Conservation (phyloP, 805 yeast species). For the Teunomyces gatunensis region DNA sequence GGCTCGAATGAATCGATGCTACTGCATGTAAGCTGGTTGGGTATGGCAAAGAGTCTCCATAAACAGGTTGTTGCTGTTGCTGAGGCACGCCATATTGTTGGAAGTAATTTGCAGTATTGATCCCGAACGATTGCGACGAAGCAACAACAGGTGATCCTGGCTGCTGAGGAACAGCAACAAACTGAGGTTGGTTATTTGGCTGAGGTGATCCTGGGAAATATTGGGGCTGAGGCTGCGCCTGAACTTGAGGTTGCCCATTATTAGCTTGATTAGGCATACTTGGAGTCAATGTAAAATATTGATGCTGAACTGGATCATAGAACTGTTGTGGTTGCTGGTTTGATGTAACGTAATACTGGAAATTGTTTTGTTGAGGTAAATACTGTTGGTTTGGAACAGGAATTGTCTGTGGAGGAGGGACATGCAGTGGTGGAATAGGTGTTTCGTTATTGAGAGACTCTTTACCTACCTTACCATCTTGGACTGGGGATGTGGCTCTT, state of each 20-base stretch:
- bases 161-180: slow-evolving; percentile 7
- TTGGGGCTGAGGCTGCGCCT: slow-evolving; percentile 32
- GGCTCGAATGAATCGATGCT: slow-evolving; percentile 3
- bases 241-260: slow-evolving; percentile 3
- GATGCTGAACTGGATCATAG: slow-evolving; percentile 45
- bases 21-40: slow-evolving; percentile 14
- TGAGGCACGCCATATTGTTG: slow-evolving; percentile 15
- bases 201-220: slow-evolving; percentile 39
- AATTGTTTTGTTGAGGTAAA: slow-evolving; percentile 7
- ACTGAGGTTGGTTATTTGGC: slow-evolving; percentile 10
- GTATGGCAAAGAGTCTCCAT: slow-evolving; percentile 15
- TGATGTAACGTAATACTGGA: slow-evolving; percentile 15
- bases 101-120: slow-evolving; percentile 16
- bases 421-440: background rate
- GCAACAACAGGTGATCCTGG: slow-evolving; percentile 6
- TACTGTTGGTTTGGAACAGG: slow-evolving; percentile 5
- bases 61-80: slow-evolving; percentile 3
- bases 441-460: background rate
- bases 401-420: slow-evolving; percentile 5
- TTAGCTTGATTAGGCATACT: slow-evolving; percentile 23
- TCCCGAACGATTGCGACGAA: slow-evolving; percentile 9
- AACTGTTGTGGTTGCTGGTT: slow-evolving; percentile 37
- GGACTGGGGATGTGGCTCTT: background rate
- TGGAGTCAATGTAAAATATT: slow-evolving; percentile 39
- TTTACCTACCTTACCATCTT: background rate